Conservation (phyloP, 2,329 filamentous ascomycete genomes). For the Trichoderma sp. region DNA sequence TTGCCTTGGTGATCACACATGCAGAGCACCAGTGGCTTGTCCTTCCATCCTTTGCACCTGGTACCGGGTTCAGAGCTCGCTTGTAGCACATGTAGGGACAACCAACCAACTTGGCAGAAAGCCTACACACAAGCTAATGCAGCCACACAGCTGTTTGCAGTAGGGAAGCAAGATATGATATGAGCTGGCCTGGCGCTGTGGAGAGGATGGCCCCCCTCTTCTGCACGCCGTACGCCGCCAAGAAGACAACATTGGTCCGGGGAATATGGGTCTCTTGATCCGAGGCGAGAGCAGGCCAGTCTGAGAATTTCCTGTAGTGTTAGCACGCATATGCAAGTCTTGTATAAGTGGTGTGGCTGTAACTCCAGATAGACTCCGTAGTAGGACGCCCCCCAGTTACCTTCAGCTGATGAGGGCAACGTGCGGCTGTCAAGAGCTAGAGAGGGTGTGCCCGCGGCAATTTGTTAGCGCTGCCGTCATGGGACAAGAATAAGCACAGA, state of each 20-base stretch:
- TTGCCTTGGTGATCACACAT: neutral
- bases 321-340: neutral
- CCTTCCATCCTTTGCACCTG: neutral
- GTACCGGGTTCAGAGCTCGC: constrained; percentile 1
- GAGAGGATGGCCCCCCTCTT: neutral
- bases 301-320: neutral
- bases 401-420: neutral
- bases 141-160: neutral
- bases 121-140: neutral
- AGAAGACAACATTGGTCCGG: neutral
- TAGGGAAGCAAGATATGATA: neutral
- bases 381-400: neutral
- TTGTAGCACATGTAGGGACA: neutral
- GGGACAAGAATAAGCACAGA: constrained; percentile 13
- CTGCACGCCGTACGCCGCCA: neutral
- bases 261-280: neutral
- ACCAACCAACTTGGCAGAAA: no score
- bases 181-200: neutral
- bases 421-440: constrained; percentile 2
- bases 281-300: constrained; percentile 2
- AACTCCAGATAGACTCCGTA: neutral
- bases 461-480: neutral
- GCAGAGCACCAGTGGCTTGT: neutral
- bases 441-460: constrained; percentile 3
- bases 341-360: neutral